These are phyloP conservation scores for Cucurbita ficifolia DNA, from an alignment of 306 rosid genomes.

Conservation along the genomic window DNA sequence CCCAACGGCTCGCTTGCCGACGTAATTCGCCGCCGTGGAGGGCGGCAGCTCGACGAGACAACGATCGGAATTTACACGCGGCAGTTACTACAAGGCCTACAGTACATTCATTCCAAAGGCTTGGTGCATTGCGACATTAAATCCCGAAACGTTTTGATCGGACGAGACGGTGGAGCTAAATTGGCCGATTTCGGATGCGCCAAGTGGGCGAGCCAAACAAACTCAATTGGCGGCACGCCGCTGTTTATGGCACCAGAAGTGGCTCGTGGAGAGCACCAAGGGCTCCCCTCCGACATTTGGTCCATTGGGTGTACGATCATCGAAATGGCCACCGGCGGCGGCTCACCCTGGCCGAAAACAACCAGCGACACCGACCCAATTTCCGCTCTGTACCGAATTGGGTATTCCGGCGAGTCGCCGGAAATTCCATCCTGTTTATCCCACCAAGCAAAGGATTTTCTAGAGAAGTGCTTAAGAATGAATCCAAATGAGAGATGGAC, in stretches of 20 bases:
- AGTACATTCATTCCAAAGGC: constrained; percentile 47
- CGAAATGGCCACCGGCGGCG: constrained; percentile 51
- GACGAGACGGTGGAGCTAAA: constrained; percentile 46
- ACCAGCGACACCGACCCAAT: constrained; percentile 48
- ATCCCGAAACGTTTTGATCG: constrained; percentile 51
- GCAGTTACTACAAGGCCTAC: constrained; percentile 40
- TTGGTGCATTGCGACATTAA: constrained; percentile 88
- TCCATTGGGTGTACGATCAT: constrained; percentile 71
- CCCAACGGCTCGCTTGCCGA: constrained; percentile 43
- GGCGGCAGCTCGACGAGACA: constrained; percentile 19
- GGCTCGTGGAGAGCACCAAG: constrained; percentile 80
- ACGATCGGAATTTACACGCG: constrained; percentile 22
- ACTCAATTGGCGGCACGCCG: constrained; percentile 39
- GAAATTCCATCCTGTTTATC: constrained; percentile 53
- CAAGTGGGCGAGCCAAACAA: constrained; percentile 17
- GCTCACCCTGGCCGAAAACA: constrained; percentile 53
- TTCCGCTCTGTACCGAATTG: constrained; percentile 47
- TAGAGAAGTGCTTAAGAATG: constrained; percentile 51
- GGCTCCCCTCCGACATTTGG: constrained; percentile 62
- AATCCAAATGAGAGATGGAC: constrained; percentile 62
- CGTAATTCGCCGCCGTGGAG: constrained; percentile 15
- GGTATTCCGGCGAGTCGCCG: constrained; percentile 40
- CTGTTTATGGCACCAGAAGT: constrained; percentile 88
- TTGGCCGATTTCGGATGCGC: constrained; percentile 84
- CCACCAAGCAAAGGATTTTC: constrained; percentile 47